A percentile compares a stretch with the other conserved stretches of the same genome.
phyloP scores from a whole-genome alignment of 2,329 filamentous ascomycete species.

The Botrytis fragariae region DNA sequence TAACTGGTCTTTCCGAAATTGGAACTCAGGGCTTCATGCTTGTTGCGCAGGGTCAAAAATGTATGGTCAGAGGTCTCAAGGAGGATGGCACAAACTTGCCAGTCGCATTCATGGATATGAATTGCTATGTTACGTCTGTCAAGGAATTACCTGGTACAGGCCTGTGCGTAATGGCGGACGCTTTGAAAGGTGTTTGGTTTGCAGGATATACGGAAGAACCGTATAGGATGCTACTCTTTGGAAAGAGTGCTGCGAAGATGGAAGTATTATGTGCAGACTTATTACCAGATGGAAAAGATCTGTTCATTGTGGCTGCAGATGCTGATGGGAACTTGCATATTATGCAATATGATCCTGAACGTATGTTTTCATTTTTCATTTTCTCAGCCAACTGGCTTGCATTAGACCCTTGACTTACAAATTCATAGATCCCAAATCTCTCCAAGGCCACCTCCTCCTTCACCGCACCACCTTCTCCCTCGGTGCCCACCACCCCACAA shows the following conservation, averaged over 20 bases:
- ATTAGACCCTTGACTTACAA: background rate
- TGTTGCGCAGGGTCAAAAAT: constrained; percentile 92
- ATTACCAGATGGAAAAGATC: constrained; percentile 76
- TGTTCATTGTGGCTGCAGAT: constrained; percentile 81
- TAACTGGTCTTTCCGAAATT: constrained; percentile 81
- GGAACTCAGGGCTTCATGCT: constrained; percentile 86
- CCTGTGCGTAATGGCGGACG: constrained; percentile 83
- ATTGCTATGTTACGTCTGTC: constrained; percentile 83
- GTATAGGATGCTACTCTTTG: constrained; percentile 90
- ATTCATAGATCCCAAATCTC: constrained; percentile 77
- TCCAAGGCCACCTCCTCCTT: constrained; percentile 82
- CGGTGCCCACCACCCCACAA: constrained; percentile 72
- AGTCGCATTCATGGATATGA: constrained; percentile 97
- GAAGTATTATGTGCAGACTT: constrained; percentile 84
- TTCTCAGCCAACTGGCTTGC: background rate
- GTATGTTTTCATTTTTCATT: constrained; percentile 50
- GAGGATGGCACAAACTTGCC: constrained; percentile 91
- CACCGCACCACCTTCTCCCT: constrained; percentile 86
- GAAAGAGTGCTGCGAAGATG: constrained; percentile 76
- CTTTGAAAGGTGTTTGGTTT: constrained; percentile 93
- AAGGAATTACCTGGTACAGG: constrained; percentile 82
- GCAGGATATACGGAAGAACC: constrained; percentile 95
- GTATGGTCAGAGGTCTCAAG: constrained; percentile 92
- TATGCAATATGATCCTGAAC: constrained; percentile 91
- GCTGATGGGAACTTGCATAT: constrained; percentile 84